Evolutionary conservation across 2,329 filamentous ascomycete species (phyloP).

Genomic region (Sphaerulina musiva): DNA sequence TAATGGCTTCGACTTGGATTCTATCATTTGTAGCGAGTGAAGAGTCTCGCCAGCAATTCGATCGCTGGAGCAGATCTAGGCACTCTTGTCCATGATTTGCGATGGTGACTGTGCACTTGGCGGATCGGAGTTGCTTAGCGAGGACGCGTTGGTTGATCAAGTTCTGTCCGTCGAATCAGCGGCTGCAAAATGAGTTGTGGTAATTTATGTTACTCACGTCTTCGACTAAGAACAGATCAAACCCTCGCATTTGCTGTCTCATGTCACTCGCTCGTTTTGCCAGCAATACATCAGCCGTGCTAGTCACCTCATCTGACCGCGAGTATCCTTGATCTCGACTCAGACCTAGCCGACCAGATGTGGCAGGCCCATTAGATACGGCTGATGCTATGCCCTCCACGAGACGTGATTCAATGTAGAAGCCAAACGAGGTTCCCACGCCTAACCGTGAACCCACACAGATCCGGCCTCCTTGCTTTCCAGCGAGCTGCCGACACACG

Average conservation of each 20-base stretch:
- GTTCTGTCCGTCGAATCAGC: conserved; percentile 4
- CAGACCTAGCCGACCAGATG: not conserved
- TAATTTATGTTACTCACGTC: not conserved
- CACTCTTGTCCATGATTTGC: conserved; percentile 25
- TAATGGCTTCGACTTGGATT: conserved; percentile 17
- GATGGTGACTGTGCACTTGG: conserved; percentile 20
- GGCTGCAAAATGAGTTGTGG: not conserved
- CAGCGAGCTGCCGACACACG: conserved; percentile 61
- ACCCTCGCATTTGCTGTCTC: not conserved
- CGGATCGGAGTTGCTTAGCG: conserved; percentile 17
- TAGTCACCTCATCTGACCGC: not conserved
- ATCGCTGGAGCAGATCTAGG: conserved; percentile 18
- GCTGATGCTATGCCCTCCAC: not conserved
- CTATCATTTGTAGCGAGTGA: too few species aligned
- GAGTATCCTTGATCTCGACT: not conserved
- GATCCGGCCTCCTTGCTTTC: conserved; percentile 63
- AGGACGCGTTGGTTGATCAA: conserved; percentile 27
- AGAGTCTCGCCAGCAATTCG: not conserved
- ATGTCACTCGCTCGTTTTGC: not conserved
- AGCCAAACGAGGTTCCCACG: conserved; percentile 58
- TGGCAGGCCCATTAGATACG: not conserved
- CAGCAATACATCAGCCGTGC: not conserved
- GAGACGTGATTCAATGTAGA: conserved; percentile 51
- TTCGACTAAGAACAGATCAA: not conserved
- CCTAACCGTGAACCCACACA: conserved; percentile 55